Conservation (phyloP, 225 moss, liverwort and hornwort species). For the Asterella californica region DNA sequence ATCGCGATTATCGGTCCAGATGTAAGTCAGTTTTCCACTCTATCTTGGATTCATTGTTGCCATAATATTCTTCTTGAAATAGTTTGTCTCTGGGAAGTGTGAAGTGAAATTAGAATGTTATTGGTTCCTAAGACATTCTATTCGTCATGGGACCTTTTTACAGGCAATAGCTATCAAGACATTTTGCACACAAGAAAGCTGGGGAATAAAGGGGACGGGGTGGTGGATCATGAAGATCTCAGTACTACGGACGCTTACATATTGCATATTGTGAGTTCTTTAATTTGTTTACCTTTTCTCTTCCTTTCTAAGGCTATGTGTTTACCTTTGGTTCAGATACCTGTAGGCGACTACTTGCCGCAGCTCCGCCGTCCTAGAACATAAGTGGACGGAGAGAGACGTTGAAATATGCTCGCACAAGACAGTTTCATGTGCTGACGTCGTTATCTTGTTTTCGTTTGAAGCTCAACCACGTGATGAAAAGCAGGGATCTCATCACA, state of each 20-base stretch:
- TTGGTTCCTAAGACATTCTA: background rate
- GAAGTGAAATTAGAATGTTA: background rate
- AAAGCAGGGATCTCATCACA: conserved; percentile 75
- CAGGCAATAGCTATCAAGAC: conserved; percentile 85
- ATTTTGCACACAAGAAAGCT: conserved; percentile 65
- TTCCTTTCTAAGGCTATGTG: background rate
- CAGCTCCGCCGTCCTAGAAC: background rate
- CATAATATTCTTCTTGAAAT: background rate
- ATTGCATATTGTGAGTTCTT: conserved; percentile 65
- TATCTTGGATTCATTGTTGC: background rate
- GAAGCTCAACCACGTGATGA: conserved; percentile 84
- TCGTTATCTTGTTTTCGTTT: conserved; percentile 3
- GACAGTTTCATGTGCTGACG: background rate
- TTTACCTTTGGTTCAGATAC: background rate
- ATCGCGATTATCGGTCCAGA: too few relatives aligned
- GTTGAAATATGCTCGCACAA: background rate
- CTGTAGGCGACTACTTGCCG: background rate
- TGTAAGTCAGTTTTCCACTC: background rate
- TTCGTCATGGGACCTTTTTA: background rate
- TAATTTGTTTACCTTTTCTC: background rate
- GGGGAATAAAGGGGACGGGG: conserved; percentile 41
- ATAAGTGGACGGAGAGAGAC: too few relatives aligned
- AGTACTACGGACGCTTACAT: conserved; percentile 73
- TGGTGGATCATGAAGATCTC: conserved; percentile 57
- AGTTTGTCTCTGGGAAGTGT: background rate